Percentiles rank a stretch among this genome's conserved stretches.
Evolutionary conservation across 208 protist species (phyloP).

Genomic region (Leptomonas pyrrhocoris): DNA sequence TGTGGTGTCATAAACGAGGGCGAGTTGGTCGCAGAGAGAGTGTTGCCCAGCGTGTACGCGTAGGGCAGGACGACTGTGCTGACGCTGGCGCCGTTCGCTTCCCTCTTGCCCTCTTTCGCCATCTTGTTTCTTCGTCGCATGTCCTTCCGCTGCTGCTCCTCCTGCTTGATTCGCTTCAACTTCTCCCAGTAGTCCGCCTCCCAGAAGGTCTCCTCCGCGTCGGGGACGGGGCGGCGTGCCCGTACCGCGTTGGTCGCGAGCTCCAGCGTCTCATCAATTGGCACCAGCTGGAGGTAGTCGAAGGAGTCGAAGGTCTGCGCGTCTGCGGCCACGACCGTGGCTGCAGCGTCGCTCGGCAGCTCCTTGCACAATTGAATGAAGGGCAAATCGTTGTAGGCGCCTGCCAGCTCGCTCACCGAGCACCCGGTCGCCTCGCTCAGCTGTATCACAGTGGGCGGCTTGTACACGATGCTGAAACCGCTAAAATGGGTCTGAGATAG

Average conservation of each 20-base stretch:
- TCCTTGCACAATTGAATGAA: conserved; percentile 49
- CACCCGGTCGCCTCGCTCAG: conserved; percentile 51
- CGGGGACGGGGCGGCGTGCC: conserved; percentile 35
- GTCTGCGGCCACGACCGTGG: background rate
- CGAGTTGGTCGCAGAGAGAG: conserved; percentile 26
- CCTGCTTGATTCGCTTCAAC: conserved; percentile 29
- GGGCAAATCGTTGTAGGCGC: conserved; percentile 43
- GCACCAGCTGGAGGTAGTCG: conserved; percentile 32
- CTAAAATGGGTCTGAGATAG: conserved; percentile 39
- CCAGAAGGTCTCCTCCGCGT: conserved; percentile 68
- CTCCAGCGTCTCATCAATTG: conserved; percentile 50
- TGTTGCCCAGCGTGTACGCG: conserved; percentile 6
- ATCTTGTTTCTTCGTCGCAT: conserved; percentile 9
- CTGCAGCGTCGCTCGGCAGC: background rate
- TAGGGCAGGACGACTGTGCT: conserved; percentile 15
- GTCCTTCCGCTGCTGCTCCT: conserved; percentile 28
- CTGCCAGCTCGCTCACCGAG: conserved; percentile 29
- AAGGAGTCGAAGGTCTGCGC: conserved; percentile 21
- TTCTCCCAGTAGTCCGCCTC: conserved; percentile 66
- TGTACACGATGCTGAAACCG: conserved; percentile 48
- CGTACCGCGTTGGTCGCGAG: conserved; percentile 50
- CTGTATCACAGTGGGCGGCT: conserved; percentile 54
- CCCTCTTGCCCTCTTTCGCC: conserved; percentile 6
- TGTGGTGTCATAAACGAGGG: conserved; percentile 30
- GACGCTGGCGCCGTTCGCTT: conserved; percentile 10